Conservation (phyloP, 1,284 basidiomycete genomes). For the Moniliella sp. region DNA sequence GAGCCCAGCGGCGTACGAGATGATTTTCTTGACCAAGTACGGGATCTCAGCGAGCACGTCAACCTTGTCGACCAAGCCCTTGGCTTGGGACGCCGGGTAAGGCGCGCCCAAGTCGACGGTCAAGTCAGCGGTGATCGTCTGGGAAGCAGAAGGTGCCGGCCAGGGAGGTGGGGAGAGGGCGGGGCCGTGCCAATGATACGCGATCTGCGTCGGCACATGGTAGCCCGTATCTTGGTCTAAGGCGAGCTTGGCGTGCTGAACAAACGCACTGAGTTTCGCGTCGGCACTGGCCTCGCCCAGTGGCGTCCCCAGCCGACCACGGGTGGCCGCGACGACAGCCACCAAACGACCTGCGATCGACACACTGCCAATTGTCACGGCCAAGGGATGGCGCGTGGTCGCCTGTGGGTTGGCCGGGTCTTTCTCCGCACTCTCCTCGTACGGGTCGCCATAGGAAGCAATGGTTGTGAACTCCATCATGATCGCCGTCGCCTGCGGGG, state of each 20-base stretch:
- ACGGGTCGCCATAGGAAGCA: constrained; percentile 17
- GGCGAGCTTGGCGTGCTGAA: constrained; percentile 46
- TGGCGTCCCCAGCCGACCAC: too few species aligned
- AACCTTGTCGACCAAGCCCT: constrained; percentile 82
- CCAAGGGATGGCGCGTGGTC: constrained; percentile 9
- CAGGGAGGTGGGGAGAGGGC: too few species aligned
- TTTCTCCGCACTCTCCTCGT: too few species aligned
- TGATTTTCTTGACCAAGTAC: constrained; percentile 62
- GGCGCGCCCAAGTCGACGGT: constrained; percentile 19
- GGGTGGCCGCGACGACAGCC: constrained; percentile 41
- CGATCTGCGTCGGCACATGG: constrained; percentile 48
- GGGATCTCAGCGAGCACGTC: constrained; percentile 91
- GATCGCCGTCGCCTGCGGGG: constrained; percentile 41
- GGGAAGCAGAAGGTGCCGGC: too few species aligned
- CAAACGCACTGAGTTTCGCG: too few species aligned
- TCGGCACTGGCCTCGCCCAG: too few species aligned
- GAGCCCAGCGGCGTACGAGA: constrained; percentile 70
- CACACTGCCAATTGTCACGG: constrained; percentile 61
- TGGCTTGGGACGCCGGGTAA: constrained; percentile 21
- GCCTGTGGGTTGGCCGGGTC: not conserved
- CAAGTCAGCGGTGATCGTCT: constrained; percentile 10
- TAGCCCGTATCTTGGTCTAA: constrained; percentile 59
- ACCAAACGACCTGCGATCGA: constrained; percentile 57
- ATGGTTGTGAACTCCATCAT: constrained; percentile 88
- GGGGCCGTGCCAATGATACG: constrained; percentile 61